phyloP scores from a whole-genome alignment of 495 filamentous ascomycete species.

The Tuber calosporum region DNA sequence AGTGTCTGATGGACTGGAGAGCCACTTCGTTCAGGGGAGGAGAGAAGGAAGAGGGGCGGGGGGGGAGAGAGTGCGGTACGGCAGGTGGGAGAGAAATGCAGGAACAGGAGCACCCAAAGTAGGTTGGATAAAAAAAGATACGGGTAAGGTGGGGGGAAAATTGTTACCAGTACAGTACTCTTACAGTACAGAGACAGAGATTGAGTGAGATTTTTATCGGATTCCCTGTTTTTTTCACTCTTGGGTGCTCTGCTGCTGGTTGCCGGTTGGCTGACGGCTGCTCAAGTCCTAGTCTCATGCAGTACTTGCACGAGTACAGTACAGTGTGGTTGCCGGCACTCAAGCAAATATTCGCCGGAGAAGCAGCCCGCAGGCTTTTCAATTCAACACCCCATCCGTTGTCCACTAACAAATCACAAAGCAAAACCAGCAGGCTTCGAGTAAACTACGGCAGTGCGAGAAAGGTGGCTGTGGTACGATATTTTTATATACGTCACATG shows the following conservation, averaged over 20 bases:
- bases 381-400: too few species aligned
- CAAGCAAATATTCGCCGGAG: too few species aligned
- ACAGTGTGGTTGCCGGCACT: too few species aligned
- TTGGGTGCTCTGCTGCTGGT: background rate
- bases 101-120: background rate
- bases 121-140: background rate
- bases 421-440: too few species aligned
- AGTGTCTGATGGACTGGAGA: background rate
- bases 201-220: background rate
- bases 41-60: background rate
- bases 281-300: too few species aligned
- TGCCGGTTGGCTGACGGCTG: background rate
- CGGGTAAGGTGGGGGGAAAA: background rate
- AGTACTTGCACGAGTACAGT: too few species aligned
- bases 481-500: too few species aligned
- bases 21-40: background rate
- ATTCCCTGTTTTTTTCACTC: background rate
- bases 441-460: too few species aligned
- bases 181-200: background rate
- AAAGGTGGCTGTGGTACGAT: too few species aligned
- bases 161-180: too few species aligned
- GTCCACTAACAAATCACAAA: too few species aligned
- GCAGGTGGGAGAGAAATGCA: background rate
- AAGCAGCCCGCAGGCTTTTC: too few species aligned
- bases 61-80: background rate